Evolutionary conservation across 2,329 filamentous ascomycete genomes (phyloP).

Genomic region (Teratosphaeria zuluensis): DNA sequence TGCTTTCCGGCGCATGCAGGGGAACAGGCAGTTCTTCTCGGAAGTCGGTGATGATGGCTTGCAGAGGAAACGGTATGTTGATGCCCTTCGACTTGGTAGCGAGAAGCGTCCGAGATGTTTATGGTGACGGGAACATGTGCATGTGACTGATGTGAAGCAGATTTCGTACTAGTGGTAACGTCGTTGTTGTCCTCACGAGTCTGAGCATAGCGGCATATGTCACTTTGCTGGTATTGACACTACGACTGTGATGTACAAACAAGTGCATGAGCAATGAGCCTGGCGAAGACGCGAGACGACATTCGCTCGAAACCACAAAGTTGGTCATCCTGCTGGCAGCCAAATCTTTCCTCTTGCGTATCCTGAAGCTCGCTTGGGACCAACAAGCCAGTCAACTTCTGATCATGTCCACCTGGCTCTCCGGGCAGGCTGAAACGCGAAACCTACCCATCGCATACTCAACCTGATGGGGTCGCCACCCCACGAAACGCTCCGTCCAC

Average conservation of each 20-base stretch:
- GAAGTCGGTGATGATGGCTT: constrained; percentile 51
- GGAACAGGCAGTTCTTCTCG: constrained; percentile 87
- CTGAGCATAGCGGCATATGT: constrained; percentile 54
- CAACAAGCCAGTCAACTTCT: too few relatives aligned
- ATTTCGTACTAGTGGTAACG: constrained; percentile 58
- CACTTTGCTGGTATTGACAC: constrained; percentile 49
- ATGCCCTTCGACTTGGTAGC: background rate
- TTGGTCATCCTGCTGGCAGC: too few relatives aligned
- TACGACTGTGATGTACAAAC: constrained; percentile 33
- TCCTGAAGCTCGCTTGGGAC: too few relatives aligned
- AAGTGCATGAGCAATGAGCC: background rate
- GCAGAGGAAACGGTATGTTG: constrained; percentile 38
- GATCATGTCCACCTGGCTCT: too few relatives aligned
- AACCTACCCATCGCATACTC: background rate
- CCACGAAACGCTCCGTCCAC: background rate
- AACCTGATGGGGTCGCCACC: too few relatives aligned
- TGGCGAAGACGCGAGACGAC: too few relatives aligned
- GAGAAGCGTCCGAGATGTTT: too few relatives aligned
- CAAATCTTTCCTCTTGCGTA: too few relatives aligned
- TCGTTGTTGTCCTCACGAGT: constrained; percentile 52
- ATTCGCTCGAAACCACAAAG: too few relatives aligned
- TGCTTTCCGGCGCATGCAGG: constrained; percentile 77
- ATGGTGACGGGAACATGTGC: too few relatives aligned
- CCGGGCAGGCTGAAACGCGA: background rate
- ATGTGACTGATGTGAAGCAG: too few relatives aligned